phyloP scores from a whole-genome alignment of 768 basidiomycete species.

The Lactifluus hygrophoroides region DNA sequence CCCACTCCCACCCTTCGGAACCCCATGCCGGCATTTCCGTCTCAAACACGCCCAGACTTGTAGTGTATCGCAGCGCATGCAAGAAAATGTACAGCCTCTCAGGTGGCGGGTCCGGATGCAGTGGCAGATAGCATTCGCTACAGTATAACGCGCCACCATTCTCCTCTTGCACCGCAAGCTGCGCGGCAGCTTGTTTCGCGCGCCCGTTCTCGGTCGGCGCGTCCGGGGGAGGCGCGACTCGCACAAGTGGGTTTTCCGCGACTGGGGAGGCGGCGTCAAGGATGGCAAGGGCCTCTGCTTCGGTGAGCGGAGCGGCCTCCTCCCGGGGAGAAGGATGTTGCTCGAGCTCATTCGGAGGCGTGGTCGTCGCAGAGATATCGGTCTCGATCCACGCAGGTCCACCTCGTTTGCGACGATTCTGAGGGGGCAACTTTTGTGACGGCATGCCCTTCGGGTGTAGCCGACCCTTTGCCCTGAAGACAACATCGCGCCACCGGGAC shows the following conservation, averaged over 20 bases:
- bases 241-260: constrained; percentile 8
- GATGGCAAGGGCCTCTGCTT: constrained; percentile 40
- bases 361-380: background rate
- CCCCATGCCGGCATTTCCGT: constrained; percentile 91
- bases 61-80: constrained; percentile 82
- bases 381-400: constrained; percentile 32
- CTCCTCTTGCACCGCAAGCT: constrained; percentile 26
- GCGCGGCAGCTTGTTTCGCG: constrained; percentile 21
- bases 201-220: constrained; percentile 27
- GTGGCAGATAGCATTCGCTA: constrained; percentile 82
- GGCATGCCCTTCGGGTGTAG: constrained; percentile 33
- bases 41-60: constrained; percentile 72
- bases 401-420: constrained; percentile 51
- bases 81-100: constrained; percentile 92
- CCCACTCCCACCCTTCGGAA: constrained; percentile 59
- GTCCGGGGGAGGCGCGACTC: constrained; percentile 22
- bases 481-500: constrained; percentile 80
- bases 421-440: constrained; percentile 48
- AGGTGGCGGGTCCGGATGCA: constrained; percentile 89
- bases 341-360: background rate
- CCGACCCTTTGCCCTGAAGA: constrained; percentile 67
- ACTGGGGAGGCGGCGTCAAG: constrained; percentile 15
- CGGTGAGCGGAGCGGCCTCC: constrained; percentile 32
- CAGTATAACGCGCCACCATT: constrained; percentile 52
- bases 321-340: background rate